These are phyloP conservation scores for Elongisporangium prolatum DNA, from an alignment of 352 stramenopile genomes.

Conservation along the genomic window DNA sequence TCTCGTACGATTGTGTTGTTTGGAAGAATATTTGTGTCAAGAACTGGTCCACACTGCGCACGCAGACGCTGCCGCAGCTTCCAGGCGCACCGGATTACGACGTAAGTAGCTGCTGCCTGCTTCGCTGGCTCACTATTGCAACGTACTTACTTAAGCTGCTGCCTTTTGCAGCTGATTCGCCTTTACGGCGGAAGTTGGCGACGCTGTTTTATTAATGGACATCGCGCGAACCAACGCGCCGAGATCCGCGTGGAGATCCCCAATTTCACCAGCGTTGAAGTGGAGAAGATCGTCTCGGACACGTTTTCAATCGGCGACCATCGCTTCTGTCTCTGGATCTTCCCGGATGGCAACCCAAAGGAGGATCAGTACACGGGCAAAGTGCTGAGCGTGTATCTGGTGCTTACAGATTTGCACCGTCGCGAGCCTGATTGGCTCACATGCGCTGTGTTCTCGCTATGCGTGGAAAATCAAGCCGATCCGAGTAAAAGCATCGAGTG, in stretches of 20 bases:
- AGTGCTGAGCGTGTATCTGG: slow-evolving; percentile 75
- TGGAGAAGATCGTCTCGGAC: slow-evolving; percentile 74
- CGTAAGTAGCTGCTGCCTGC: slow-evolving; percentile 25
- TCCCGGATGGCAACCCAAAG: slow-evolving; percentile 77
- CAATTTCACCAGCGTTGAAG: slow-evolving; percentile 34
- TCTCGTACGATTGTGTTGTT: slow-evolving; percentile 51
- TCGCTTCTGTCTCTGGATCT: slow-evolving; percentile 77
- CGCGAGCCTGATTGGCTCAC: slow-evolving; percentile 64
- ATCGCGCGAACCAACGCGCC: slow-evolving; percentile 37
- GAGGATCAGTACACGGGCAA: slow-evolving; percentile 59
- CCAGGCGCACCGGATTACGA: slow-evolving; percentile 75
- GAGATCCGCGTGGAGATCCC: slow-evolving; percentile 53
- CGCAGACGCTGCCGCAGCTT: slow-evolving; percentile 58
- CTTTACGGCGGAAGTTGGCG: slow-evolving; percentile 74
- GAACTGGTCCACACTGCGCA: slow-evolving; percentile 50
- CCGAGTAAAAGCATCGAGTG: slow-evolving; percentile 53
- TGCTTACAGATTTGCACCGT: slow-evolving; percentile 62
- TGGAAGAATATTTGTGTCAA: slow-evolving; percentile 65
- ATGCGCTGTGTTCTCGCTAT: slow-evolving; percentile 72
- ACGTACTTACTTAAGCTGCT: slow-evolving; percentile 2
- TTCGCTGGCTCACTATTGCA: slow-evolving; percentile 5
- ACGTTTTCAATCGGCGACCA: slow-evolving; percentile 71
- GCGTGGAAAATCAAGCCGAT: slow-evolving; percentile 47
- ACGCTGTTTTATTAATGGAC: slow-evolving; percentile 54
- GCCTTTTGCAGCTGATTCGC: slow-evolving; percentile 44